A percentile compares a stretch with the other conserved stretches of the same genome.
Conservation (phyloP, 164 flowering plant species). For the Brasenia schreberi region DNA sequence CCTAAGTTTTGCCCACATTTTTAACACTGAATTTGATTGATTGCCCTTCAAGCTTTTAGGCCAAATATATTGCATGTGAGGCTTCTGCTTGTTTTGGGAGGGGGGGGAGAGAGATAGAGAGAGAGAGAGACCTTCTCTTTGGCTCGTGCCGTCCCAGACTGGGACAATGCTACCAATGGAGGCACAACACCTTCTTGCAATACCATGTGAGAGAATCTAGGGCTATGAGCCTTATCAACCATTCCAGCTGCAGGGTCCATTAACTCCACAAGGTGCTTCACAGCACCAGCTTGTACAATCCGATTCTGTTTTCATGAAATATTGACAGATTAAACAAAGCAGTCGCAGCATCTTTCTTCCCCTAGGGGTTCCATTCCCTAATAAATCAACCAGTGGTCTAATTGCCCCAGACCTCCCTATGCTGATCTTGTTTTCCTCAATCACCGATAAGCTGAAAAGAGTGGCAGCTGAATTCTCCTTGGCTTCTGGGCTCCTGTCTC, state of each 20-base stretch:
- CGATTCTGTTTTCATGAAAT: slow-evolving; percentile 83
- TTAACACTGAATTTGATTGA: too few relatives aligned
- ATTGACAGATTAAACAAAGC: slow-evolving; percentile 85
- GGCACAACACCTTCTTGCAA: slow-evolving; percentile 17
- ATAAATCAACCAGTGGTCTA: slow-evolving; percentile 59
- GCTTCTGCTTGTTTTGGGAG: too few relatives aligned
- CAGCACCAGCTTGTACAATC: slow-evolving; percentile 81
- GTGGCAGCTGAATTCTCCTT: slow-evolving; percentile 97
- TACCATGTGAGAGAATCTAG: slow-evolving; percentile 10
- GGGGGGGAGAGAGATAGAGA: background rate
- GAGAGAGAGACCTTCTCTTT: slow-evolving; percentile 10
- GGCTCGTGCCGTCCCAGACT: slow-evolving; percentile 16
- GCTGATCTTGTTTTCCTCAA: slow-evolving; percentile 80
- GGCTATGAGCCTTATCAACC: slow-evolving; percentile 66
- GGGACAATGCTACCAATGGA: slow-evolving; percentile 16
- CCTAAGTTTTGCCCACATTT: too few relatives aligned
- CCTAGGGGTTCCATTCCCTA: slow-evolving; percentile 88
- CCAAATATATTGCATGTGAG: too few relatives aligned
- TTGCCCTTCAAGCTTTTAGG: too few relatives aligned
- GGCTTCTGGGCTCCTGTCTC: slow-evolving; percentile 84
- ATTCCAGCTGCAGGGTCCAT: slow-evolving; percentile 84
- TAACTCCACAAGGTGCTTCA: slow-evolving; percentile 48
- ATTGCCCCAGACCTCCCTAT: slow-evolving; percentile 92
- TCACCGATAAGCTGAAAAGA: slow-evolving; percentile 81
- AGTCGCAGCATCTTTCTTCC: slow-evolving; percentile 95